Evolutionary conservation across 208 protist genomes (phyloP).

Genomic region (Crithidia acanthocephali): DNA sequence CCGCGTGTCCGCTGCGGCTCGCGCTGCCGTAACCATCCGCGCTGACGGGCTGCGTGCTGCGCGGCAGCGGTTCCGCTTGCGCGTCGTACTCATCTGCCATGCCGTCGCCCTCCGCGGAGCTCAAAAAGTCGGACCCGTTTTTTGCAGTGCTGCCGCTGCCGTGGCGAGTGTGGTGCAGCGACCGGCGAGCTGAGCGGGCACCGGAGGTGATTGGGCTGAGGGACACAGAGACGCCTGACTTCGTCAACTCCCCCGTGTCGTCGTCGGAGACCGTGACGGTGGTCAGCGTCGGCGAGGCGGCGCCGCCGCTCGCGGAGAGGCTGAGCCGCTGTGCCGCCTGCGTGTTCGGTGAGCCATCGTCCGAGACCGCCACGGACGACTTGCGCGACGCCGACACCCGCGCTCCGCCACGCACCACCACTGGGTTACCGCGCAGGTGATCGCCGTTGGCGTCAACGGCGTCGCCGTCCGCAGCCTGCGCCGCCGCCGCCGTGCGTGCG

Average conservation of each 20-base stretch:
- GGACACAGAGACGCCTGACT: slow-evolving; percentile 24
- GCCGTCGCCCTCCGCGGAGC: slow-evolving; percentile 5
- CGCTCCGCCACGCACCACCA: slow-evolving; percentile 6
- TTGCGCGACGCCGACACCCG: slow-evolving; percentile 2
- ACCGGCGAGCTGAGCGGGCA: slow-evolving; percentile 7
- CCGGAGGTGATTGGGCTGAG: slow-evolving; percentile 31
- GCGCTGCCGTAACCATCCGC: neutral
- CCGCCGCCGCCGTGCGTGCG: neutral
- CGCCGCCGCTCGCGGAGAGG: neutral
- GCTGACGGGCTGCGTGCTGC: slow-evolving; percentile 23
- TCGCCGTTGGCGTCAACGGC: neutral
- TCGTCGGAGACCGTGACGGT: slow-evolving; percentile 35
- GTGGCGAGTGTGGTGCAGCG: slow-evolving; percentile 9
- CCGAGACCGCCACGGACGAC: neutral
- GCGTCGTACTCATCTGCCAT: slow-evolving; percentile 7
- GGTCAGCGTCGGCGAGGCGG: slow-evolving; percentile 15
- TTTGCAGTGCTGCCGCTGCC: slow-evolving; percentile 7
- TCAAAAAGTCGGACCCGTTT: neutral
- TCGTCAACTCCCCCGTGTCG: slow-evolving; percentile 21
- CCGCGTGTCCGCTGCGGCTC: neutral
- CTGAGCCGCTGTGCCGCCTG: neutral
- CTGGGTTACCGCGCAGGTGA: slow-evolving; percentile 2
- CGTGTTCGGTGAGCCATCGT: neutral
- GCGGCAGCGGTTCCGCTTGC: slow-evolving; percentile 21
- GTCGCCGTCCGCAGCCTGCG: neutral